Conservation (phyloP, 257 asterid species). For the Penstemon barbatus region DNA sequence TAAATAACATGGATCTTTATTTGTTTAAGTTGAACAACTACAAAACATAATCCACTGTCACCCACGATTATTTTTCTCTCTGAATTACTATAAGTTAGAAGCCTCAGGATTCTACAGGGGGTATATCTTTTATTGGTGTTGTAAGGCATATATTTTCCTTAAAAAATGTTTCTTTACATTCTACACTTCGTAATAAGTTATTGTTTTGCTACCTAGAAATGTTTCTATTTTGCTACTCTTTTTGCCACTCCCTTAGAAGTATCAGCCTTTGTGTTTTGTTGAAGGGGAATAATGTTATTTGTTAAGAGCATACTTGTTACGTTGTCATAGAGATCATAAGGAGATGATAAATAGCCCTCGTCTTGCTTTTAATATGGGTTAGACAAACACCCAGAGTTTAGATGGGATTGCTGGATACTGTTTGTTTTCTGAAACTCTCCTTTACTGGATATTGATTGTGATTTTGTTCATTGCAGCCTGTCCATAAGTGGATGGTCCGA, state of each 20-base stretch:
- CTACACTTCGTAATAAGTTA: background rate
- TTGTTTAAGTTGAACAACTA: too few relatives aligned
- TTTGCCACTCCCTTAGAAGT: background rate
- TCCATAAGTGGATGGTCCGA: slow-evolving; percentile 98
- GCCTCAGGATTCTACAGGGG: background rate
- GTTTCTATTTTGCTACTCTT: background rate
- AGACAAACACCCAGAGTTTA: background rate
- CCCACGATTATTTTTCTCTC: too few relatives aligned
- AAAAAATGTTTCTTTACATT: background rate
- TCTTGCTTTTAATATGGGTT: background rate
- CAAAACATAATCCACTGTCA: too few relatives aligned
- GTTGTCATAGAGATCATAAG: background rate
- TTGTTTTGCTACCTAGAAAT: background rate
- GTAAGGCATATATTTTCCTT: background rate
- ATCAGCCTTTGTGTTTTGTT: background rate
- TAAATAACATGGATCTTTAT: too few relatives aligned
- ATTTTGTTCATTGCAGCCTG: slow-evolving; percentile 71
- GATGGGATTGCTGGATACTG: slow-evolving; percentile 8
- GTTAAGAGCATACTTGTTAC: background rate
- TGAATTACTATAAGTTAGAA: background rate
- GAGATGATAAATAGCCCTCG: slow-evolving; percentile 8
- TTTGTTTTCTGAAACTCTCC: slow-evolving; percentile 20
- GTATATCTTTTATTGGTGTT: background rate
- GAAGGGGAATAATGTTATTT: background rate
- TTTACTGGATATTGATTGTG: slow-evolving; percentile 19